Base-by-base conservation (phyloP, 768 basidiomycete genomes). In the Fomitopsis pulvina region DNA sequence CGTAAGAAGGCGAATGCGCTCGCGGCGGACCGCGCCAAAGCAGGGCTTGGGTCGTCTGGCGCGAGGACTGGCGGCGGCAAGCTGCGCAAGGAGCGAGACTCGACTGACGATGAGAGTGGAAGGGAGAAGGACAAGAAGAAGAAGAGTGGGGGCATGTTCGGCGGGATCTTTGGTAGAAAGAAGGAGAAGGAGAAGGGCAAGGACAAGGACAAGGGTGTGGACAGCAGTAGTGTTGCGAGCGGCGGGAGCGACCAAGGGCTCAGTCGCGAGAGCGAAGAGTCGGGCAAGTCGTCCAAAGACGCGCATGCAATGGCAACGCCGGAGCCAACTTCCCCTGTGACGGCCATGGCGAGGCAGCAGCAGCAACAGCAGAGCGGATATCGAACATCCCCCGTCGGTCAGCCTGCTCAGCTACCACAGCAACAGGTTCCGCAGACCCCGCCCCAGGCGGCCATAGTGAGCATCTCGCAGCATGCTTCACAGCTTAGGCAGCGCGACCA, bases 401-500 rank as follows among this genome's bases (percentile, higher is more conserved):
- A 55, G 25, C 57, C 45, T 10, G 45, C 45, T 20, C 53, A 50
- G n/a, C 43, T 37, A 27, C 40, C 49, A 5, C 71, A 69, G 43
- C 53, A 52, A 48, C 53, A 32, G 48, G 20, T 38, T 1, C 41
- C 50, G 25, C 52, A 56, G 39, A 39, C 11, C 25, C 45, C 28
- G 30, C 32, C 41, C 34, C 45, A 66, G 51, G 60, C 69, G 59
- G 55, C 66, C 58, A 58, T 59, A 6, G 65, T 66, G 2, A 77
- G 75, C 40, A 76, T 87, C 9, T 87, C 79, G 8, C 71, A 73
- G n/a, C 79, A 81, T 41, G 71, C 78, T 3, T 66, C 80, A 12
- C 81, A 85, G 42, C 70, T 96, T 32, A 85, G 90, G 52, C 87
- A 93, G 66, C 79, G 82, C 46, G 93, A 96, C 55, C 86, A 90